Percentiles rank a stretch among this genome's conserved stretches.
phyloP scores from a whole-genome alignment of 306 rosid species.

The Gleditsia sinensis region DNA sequence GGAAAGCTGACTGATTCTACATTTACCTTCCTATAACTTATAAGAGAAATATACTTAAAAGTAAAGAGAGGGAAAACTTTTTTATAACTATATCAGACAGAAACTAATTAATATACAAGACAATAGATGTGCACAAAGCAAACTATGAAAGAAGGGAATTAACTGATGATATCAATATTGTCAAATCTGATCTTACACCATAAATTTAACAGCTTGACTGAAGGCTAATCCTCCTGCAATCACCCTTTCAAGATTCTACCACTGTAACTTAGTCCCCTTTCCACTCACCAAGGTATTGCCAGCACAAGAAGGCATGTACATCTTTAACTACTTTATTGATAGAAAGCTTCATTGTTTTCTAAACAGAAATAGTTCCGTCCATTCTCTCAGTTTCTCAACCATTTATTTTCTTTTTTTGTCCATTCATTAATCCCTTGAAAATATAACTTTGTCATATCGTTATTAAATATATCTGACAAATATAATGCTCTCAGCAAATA shows the following conservation, averaged over 20 bases:
- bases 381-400: too few relatives aligned
- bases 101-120: not conserved
- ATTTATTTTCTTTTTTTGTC: too few relatives aligned
- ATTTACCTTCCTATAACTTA: not conserved
- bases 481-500: too few relatives aligned
- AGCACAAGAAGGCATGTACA: too few relatives aligned
- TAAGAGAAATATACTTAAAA: not conserved
- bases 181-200: not conserved
- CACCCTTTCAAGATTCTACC: not conserved
- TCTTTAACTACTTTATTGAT: too few relatives aligned
- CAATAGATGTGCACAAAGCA: not conserved
- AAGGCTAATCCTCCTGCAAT: not conserved
- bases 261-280: too few relatives aligned
- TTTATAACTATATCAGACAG: not conserved
- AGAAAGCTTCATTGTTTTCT: too few relatives aligned
- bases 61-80: not conserved
- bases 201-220: not conserved
- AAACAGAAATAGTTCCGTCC: too few relatives aligned
- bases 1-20: slow-evolving; percentile 5
- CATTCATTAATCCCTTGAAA: too few relatives aligned
- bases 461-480: too few relatives aligned
- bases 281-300: too few relatives aligned
- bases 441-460: too few relatives aligned
- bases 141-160: not conserved
- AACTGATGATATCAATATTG: not conserved